phyloP scores from a whole-genome alignment of 352 stramenopile species.

The Phytophthora macrochlamydospora region DNA sequence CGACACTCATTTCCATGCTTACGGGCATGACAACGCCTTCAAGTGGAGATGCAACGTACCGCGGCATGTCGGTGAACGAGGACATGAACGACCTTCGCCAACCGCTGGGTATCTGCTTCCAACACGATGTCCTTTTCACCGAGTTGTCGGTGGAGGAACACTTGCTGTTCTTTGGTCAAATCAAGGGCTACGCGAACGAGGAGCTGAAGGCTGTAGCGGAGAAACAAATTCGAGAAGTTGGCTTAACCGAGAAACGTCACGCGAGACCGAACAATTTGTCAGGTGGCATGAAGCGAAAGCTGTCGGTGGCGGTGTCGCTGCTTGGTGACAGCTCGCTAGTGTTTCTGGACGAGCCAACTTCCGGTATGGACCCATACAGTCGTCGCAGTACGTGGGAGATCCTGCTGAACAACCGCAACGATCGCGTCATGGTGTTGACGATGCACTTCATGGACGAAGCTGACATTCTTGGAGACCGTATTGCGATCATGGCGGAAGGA shows the following conservation, averaged over 20 bases:
- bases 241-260: constrained; percentile 57
- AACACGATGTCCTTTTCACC: constrained; percentile 77
- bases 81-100: constrained; percentile 77
- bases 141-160: constrained; percentile 78
- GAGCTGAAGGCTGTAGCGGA: constrained; percentile 33
- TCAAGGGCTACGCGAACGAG: constrained; percentile 54
- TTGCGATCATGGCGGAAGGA: constrained; percentile 84
- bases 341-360: constrained; percentile 92
- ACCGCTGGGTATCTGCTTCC: constrained; percentile 76
- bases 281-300: constrained; percentile 90
- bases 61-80: constrained; percentile 64
- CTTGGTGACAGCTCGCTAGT: constrained; percentile 86
- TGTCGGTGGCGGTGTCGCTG: constrained; percentile 88
- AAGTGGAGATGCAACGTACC: constrained; percentile 55
- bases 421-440: constrained; percentile 85
- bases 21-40: constrained; percentile 61
- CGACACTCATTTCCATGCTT: constrained; percentile 80
- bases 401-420: constrained; percentile 54
- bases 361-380: constrained; percentile 95
- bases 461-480: constrained; percentile 80
- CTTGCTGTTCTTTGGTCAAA: constrained; percentile 59
- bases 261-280: constrained; percentile 56
- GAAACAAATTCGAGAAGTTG: constrained; percentile 53
- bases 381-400: constrained; percentile 93
- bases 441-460: constrained; percentile 96